Percentiles rank a stretch among this genome's conserved stretches.
Conservation (phyloP, 257 asterid species). For the Ophiorrhiza pumila region DNA sequence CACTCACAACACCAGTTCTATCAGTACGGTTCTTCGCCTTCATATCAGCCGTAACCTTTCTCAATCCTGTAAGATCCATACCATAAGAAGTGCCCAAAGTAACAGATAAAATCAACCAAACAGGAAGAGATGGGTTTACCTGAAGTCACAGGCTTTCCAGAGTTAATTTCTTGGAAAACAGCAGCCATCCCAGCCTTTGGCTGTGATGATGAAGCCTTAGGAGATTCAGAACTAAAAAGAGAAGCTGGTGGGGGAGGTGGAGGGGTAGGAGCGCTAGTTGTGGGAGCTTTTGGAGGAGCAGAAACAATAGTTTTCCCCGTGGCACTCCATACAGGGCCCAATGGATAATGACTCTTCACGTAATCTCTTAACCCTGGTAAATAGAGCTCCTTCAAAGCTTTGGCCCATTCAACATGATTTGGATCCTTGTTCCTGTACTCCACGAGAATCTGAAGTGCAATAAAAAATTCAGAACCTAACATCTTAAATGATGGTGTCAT, state of each 20-base stretch:
- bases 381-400: constrained; percentile 87
- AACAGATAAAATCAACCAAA: neutral
- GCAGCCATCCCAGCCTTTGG: constrained; percentile 96
- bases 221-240: constrained; percentile 59
- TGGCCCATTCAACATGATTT: constrained; percentile 95
- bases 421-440: constrained; percentile 88
- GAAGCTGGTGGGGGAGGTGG: constrained; percentile 93
- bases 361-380: constrained; percentile 92
- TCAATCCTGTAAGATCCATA: constrained; percentile 52
- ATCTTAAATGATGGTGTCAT: constrained; percentile 1
- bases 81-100: constrained; percentile 13
- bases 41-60: constrained; percentile 92
- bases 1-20: constrained; percentile 62
- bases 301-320: constrained; percentile 53
- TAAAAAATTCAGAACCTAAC: constrained; percentile 6
- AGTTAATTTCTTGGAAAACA: constrained; percentile 78
- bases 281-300: constrained; percentile 53
- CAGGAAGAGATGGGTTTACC: constrained; percentile 38
- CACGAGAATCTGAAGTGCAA: constrained; percentile 63
- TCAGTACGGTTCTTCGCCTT: constrained; percentile 83
- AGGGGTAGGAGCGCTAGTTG: constrained; percentile 67
- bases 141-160: constrained; percentile 75
- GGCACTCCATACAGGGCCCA: constrained; percentile 97
- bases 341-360: constrained; percentile 77
- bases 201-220: constrained; percentile 67